phyloP scores from a whole-genome alignment of 768 basidiomycete genomes.

The Hemileccinum impolitum region DNA sequence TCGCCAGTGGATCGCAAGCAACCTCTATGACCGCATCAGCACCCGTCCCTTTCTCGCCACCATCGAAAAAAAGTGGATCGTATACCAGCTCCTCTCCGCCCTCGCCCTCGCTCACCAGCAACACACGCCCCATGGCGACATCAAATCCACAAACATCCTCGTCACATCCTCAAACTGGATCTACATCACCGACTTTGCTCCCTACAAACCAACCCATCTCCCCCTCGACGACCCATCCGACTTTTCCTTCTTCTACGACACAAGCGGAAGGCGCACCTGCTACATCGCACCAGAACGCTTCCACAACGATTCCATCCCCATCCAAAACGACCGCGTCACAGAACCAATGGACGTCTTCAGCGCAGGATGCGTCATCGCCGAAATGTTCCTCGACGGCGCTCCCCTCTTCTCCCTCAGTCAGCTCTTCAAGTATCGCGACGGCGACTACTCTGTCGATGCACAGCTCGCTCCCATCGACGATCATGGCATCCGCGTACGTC shows the following conservation, averaged over 20 bases:
- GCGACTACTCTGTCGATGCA: slow-evolving; percentile 72
- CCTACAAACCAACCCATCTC: slow-evolving; percentile 92
- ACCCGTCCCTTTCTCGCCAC: slow-evolving; percentile 90
- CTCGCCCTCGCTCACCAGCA: slow-evolving; percentile 79
- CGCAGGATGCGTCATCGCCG: slow-evolving; percentile 90
- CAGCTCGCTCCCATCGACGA: slow-evolving; percentile 78
- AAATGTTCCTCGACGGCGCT: slow-evolving; percentile 92
- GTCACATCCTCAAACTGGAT: slow-evolving; percentile 97
- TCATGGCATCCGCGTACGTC: slow-evolving; percentile 71
- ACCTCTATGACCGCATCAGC: slow-evolving; percentile 95
- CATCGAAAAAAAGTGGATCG: slow-evolving; percentile 98
- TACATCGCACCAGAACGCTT: slow-evolving; percentile 97
- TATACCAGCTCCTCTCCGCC: slow-evolving; percentile 86
- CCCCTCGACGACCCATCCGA: slow-evolving; percentile 96
- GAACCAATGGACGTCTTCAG: slow-evolving; percentile 99
- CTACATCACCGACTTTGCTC: slow-evolving; percentile 91
- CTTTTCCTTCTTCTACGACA: slow-evolving; percentile 98
- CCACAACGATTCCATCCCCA: slow-evolving; percentile 64
- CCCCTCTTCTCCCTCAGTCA: slow-evolving; percentile 93
- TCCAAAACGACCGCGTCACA: slow-evolving; percentile 77
- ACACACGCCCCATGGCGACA: slow-evolving; percentile 94
- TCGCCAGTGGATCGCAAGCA: slow-evolving; percentile 92
- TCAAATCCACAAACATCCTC: slow-evolving; percentile 96
- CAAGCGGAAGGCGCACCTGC: slow-evolving; percentile 88
- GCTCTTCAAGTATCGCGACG: slow-evolving; percentile 89